phyloP scores from a whole-genome alignment of 1,284 basidiomycete genomes.

The Moesziomyces globuligerus region DNA sequence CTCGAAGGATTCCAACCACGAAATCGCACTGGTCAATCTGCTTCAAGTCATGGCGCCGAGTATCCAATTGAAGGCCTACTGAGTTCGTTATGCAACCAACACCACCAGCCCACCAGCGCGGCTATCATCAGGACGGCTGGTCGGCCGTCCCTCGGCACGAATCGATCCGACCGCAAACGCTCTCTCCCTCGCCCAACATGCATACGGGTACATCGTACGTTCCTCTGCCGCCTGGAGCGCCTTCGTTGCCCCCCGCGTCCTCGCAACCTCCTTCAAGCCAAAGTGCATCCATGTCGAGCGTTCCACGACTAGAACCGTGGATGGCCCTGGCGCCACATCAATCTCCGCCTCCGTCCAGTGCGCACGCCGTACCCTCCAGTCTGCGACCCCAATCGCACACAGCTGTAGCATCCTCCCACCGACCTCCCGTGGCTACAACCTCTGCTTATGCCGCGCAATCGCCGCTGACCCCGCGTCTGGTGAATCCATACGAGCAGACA shows the following conservation, averaged over 20 bases:
- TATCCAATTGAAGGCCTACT: neutral
- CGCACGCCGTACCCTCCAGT: neutral
- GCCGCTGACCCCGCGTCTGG: conserved; percentile 8
- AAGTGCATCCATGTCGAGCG: neutral
- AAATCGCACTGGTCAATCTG: neutral
- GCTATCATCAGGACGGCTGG: conserved; percentile 13
- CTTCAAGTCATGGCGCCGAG: neutral
- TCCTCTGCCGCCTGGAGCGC: conserved; percentile 16
- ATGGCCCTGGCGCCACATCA: neutral
- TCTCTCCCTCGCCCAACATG: conserved; percentile 1
- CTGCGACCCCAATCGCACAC: neutral
- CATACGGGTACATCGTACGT: conserved; percentile 3
- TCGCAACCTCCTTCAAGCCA: conserved; percentile 1
- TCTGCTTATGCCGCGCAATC: neutral
- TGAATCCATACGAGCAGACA: conserved; percentile 30
- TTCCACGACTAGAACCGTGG: neutral
- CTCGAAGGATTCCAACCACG: too few relatives aligned
- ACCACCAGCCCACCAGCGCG: conserved; percentile 14
- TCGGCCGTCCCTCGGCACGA: neutral
- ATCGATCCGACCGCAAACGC: conserved; percentile 1
- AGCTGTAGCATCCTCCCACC: neutral
- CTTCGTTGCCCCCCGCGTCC: conserved; percentile 11
- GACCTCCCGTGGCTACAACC: neutral
- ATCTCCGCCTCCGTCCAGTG: neutral
- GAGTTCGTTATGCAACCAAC: conserved; percentile 7